phyloP scores from a whole-genome alignment of 352 stramenopile species.

The Globisporangium ultimum region DNA sequence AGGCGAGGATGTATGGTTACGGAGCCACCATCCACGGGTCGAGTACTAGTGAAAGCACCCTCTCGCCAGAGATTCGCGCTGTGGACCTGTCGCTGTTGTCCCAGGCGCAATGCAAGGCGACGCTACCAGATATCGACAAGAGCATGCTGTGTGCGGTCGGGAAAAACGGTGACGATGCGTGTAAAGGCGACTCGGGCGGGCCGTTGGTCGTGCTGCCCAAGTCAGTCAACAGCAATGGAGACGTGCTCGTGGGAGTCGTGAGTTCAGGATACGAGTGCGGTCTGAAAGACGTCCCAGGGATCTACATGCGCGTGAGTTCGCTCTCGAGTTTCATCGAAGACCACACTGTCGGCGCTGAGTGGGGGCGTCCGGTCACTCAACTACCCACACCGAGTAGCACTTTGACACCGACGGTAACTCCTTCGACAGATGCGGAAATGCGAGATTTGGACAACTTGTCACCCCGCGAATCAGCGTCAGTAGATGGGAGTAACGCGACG shows the following conservation, averaged over 20 bases:
- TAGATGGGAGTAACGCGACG: background rate
- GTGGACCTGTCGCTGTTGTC: slow-evolving; percentile 24
- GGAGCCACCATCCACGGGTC: slow-evolving; percentile 8
- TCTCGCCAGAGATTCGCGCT: slow-evolving; percentile 14
- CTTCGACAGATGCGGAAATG: background rate
- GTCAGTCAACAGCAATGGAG: background rate
- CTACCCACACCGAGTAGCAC: background rate
- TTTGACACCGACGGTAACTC: background rate
- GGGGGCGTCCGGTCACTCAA: background rate
- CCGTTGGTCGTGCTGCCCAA: slow-evolving; percentile 21
- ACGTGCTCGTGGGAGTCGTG: slow-evolving; percentile 28
- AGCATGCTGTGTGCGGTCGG: slow-evolving; percentile 27
- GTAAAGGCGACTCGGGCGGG: slow-evolving; percentile 34
- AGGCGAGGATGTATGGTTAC: slow-evolving; percentile 31
- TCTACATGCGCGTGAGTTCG: slow-evolving; percentile 32
- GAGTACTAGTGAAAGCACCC: slow-evolving; percentile 4
- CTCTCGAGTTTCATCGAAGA: slow-evolving; percentile 25
- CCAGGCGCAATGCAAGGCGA: slow-evolving; percentile 9
- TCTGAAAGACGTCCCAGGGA: slow-evolving; percentile 23
- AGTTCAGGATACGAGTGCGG: slow-evolving; percentile 37
- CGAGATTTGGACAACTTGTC: slow-evolving; percentile 3
- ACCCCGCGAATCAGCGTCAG: background rate
- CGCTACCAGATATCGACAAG: slow-evolving; percentile 24
- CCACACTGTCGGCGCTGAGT: slow-evolving; percentile 11
- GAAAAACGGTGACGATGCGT: slow-evolving; percentile 22